Percentiles rank a stretch among this genome's conserved stretches.
These are phyloP conservation scores for Fistulina hepatica DNA, from an alignment of 1,284 basidiomycete species.

Conservation along the genomic window DNA sequence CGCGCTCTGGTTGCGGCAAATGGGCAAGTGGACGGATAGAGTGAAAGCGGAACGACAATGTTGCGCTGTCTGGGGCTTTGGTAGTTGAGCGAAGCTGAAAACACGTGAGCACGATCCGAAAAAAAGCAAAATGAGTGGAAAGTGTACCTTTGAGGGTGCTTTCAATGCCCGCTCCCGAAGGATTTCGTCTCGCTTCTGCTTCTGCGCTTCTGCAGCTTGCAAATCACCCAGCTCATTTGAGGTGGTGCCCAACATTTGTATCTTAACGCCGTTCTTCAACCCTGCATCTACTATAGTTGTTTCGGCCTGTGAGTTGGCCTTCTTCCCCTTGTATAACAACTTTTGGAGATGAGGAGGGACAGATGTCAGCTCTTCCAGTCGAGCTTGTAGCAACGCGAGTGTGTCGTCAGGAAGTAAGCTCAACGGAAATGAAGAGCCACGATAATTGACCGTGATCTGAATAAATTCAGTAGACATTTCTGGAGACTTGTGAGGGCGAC, in stretches of 20 bases:
- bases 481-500: too few species aligned
- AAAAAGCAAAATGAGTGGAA: constrained; percentile 1
- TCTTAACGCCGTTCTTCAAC: constrained; percentile 48
- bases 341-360: constrained; percentile 59
- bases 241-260: constrained; percentile 60
- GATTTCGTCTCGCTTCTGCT: constrained; percentile 43
- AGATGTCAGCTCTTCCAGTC: constrained; percentile 48
- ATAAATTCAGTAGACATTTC: too few species aligned
- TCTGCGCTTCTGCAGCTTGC: constrained; percentile 44
- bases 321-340: constrained; percentile 62
- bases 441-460: too few species aligned
- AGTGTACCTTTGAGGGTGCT: constrained; percentile 40
- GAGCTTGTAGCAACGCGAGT: constrained; percentile 35
- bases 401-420: constrained; percentile 37
- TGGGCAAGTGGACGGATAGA: constrained; percentile 48
- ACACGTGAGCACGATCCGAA: not conserved
- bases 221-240: constrained; percentile 42
- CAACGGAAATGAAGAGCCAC: too few species aligned
- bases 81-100: constrained; percentile 46
- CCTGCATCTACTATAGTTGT: constrained; percentile 41
- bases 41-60: constrained; percentile 51
- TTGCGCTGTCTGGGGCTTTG: constrained; percentile 23
- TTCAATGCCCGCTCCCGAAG: constrained; percentile 46
- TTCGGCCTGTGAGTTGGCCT: constrained; percentile 24
- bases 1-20: constrained; percentile 50